phyloP scores from a whole-genome alignment of 495 filamentous ascomycete genomes.

The Trichoderma parareesei region DNA sequence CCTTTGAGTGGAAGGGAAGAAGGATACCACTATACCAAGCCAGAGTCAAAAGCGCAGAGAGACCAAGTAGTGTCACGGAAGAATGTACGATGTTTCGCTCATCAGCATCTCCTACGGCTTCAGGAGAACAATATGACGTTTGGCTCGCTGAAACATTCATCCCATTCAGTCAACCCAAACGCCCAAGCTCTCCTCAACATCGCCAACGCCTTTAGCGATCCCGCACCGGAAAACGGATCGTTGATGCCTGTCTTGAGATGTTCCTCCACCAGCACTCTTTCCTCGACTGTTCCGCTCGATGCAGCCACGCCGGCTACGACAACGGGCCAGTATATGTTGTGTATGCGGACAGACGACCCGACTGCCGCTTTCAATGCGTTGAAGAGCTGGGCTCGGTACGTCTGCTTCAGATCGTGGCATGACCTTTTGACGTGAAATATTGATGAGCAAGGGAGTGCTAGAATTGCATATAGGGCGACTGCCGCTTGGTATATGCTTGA shows the following conservation, averaged over 20 bases:
- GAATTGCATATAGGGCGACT: background rate
- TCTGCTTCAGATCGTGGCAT: background rate
- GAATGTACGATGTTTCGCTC: too few relatives aligned
- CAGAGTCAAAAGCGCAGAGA: too few relatives aligned
- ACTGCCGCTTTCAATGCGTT: background rate
- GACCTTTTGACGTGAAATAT: background rate
- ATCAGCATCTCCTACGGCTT: background rate
- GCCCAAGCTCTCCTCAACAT: background rate
- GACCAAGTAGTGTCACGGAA: too few relatives aligned
- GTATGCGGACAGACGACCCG: background rate
- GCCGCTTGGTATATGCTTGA: background rate
- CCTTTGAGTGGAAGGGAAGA: too few relatives aligned
- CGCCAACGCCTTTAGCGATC: background rate
- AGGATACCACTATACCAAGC: too few relatives aligned
- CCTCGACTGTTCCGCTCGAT: background rate
- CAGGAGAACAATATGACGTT: background rate
- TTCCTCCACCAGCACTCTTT: background rate
- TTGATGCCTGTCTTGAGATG: background rate
- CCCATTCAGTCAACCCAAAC: background rate
- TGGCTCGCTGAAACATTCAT: background rate
- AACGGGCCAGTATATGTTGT: background rate
- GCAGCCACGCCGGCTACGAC: slow-evolving; percentile 1
- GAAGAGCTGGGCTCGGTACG: background rate
- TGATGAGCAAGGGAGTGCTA: background rate
- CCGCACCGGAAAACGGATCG: background rate